phyloP scores from a whole-genome alignment of 192 early-diverging fungal species.

The Lobosporangium transversale region DNA sequence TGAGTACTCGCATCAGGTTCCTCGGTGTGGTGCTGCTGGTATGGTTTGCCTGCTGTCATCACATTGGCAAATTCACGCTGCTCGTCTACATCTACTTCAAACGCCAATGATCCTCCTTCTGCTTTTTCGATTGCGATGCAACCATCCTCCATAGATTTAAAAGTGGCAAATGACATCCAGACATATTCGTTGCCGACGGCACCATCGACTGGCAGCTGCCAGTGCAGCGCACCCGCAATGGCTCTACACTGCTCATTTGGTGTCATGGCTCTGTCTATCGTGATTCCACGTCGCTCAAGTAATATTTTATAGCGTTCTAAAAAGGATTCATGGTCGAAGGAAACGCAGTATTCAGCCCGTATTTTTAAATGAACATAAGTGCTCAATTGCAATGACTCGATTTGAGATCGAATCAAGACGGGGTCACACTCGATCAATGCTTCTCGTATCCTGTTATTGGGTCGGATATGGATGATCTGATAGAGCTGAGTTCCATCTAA shows the following conservation, averaged over 20 bases:
- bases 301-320: slow-evolving; percentile 74
- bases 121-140: slow-evolving; percentile 71
- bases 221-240: slow-evolving; percentile 30
- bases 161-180: slow-evolving; percentile 68
- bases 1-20: slow-evolving; percentile 26
- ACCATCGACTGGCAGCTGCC: slow-evolving; percentile 56
- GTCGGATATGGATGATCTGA: slow-evolving; percentile 84
- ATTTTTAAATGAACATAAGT: slow-evolving; percentile 30
- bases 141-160: slow-evolving; percentile 70
- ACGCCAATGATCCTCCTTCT: slow-evolving; percentile 51
- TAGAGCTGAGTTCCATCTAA: slow-evolving; percentile 82
- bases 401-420: slow-evolving; percentile 37
- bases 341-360: slow-evolving; percentile 69
- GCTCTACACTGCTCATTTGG: slow-evolving; percentile 21
- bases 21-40: background rate
- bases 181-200: slow-evolving; percentile 66
- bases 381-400: slow-evolving; percentile 28
- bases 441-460: slow-evolving; percentile 64
- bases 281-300: slow-evolving; percentile 44
- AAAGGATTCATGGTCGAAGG: slow-evolving; percentile 76
- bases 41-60: slow-evolving; percentile 1
- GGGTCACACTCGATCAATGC: slow-evolving; percentile 46
- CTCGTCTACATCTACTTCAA: slow-evolving; percentile 50
- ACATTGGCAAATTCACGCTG: slow-evolving; percentile 31
- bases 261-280: slow-evolving; percentile 8